Evolutionary conservation across 371 early-diverging fungal genomes (phyloP), one percentile per base, ranked within the genome.

Genomic region (Apophysomyces trapeziformis): DNA sequence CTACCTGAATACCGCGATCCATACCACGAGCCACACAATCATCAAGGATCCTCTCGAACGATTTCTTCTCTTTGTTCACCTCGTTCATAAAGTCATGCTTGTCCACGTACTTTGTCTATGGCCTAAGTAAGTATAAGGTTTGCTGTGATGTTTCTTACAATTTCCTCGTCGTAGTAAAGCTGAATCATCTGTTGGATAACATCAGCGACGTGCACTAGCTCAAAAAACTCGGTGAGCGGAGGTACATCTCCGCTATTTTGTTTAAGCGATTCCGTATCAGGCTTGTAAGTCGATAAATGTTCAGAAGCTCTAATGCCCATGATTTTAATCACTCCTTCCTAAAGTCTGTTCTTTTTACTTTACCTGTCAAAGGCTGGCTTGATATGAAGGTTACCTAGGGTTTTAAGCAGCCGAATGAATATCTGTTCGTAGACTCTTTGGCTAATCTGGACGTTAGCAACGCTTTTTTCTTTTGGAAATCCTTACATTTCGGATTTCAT

Each of bases 161-260:
- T 74, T 38, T 68, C 70, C 70, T 92, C 89, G 35, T 89, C 84
- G 79, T 90, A 92, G 70, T 94, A 95, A 21, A 93, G 89, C 69
- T 93, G 91, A 14, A 94, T 78, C 93, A 96, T 91, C 66, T 94
- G 95, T 60, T 91, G 88, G n/a, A 91, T 88, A 59, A 95, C 78
- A 76, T 96, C 96, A 16, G 90, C 90, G 38, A 96, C 81, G 71
- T 96, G 95, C 9, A 95, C 88, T 62, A 96, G 78, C 70, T 93
- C 95, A 71, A 95, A 93, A 72, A 95, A 95, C 64, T 91, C 90
- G 47, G 91, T 83, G n/a, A 85, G 47, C 14, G 84, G 85, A 38
- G 84, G 78, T 21, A 87, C 77, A 14, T 76, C 75, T 38, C 63
- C 68, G 7, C 58, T 57, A 8, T 69, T 71, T 7, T 66, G 63